Evolutionary conservation across 805 yeast species (phyloP).

Genomic region (Lachancea lanzarotensis): DNA sequence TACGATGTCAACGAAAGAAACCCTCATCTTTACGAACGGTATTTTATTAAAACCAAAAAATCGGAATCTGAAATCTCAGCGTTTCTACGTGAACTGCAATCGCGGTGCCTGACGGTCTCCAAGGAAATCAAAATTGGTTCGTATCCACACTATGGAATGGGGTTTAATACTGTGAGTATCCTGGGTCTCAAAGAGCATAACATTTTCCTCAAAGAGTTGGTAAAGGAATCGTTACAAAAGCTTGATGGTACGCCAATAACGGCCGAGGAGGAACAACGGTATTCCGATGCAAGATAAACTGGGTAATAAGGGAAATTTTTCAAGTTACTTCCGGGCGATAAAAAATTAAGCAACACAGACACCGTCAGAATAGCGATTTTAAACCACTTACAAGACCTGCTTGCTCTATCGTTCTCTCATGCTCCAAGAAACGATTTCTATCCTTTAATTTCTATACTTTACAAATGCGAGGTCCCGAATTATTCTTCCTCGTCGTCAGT

Average conservation of each 20-base stretch:
- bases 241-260: constrained; percentile 54
- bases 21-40: constrained; percentile 35
- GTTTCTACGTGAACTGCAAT: constrained; percentile 48
- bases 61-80: constrained; percentile 69
- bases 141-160: constrained; percentile 69
- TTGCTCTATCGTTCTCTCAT: neutral
- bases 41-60: constrained; percentile 53
- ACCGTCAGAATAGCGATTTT: too few species aligned
- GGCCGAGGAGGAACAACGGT: constrained; percentile 46
- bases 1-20: constrained; percentile 33
- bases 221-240: constrained; percentile 38
- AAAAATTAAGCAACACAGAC: too few species aligned
- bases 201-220: constrained; percentile 39
- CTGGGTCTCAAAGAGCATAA: constrained; percentile 47
- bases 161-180: constrained; percentile 64
- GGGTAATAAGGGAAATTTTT: too few species aligned
- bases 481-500: constrained; percentile 79
- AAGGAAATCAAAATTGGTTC: constrained; percentile 64
- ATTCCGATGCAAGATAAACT: constrained; percentile 20
- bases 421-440: neutral
- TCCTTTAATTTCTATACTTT: neutral
- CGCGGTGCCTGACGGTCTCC: constrained; percentile 28
- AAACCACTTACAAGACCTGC: too few species aligned
- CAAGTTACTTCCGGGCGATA: too few species aligned
- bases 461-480: neutral